Evolutionary conservation across 2,329 filamentous ascomycete species (phyloP), one percentile per base, ranked within the genome.

Genomic region (Pseudogymnoascus destructans): DNA sequence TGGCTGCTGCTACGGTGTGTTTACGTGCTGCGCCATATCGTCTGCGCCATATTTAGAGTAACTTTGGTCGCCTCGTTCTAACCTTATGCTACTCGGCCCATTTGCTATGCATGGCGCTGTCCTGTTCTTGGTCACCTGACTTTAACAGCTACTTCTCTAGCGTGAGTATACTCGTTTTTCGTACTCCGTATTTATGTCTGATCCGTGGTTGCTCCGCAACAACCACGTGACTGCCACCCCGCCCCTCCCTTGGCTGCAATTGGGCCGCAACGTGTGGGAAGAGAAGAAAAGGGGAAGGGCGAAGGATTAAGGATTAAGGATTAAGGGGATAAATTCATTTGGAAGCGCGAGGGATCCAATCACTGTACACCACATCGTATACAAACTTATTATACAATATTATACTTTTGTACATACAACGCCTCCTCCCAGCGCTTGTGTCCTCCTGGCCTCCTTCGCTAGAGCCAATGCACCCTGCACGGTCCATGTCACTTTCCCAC

Each of bases 251-350:
- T 42, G 5, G 38, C 11, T n/a, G 19, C 36, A 38, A 42, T 23
- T 42, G 38, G 38, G 38, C 38, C 38, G 38, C 19, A 42, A 42
- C 13, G 32, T 6, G 10, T 21, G 17, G 38, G 11, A 23, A n/a
- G 19, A 23, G 23, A 42, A 19, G 15, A 42, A 42, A 19, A 17
- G 17, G 38, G 19, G 36, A 13, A 42, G 17, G 17, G 19, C 38
- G 38, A 42, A 42, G 38, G 38, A 42, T 42, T 42, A 42, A 42
- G 21, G n/a, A n/a, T n/a, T n/a, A 42, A 42, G 38, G 38, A 42
- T 42, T 42, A 42, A 42, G 38, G 38, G 38, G 38, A 42, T 42
- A 42, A 42, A 42, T 23, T 42, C 23, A 42, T 23, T 42, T 42
- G 38, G 38, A 42, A 7, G 11, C 3, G 10, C 3, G 38, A 23